These are phyloP conservation scores for Tillandsia fasciculata DNA, from an alignment of 176 grass and related monocot genomes.

Conservation along the genomic window DNA sequence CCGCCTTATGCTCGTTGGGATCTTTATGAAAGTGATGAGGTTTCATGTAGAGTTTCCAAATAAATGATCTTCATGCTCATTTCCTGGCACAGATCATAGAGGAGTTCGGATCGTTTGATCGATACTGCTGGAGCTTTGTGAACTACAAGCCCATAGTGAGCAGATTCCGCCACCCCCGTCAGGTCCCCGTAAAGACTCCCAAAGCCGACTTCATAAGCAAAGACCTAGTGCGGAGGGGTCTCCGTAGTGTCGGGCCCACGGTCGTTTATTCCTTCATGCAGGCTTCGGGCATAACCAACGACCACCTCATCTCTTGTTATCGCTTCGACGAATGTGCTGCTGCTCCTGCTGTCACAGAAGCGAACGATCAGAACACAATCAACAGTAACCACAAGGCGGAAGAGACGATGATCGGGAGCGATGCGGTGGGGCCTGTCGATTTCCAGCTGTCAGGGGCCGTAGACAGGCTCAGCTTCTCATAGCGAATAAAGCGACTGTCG, in stretches of 20 bases:
- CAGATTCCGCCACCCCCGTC: conserved; percentile 74
- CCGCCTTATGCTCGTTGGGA: too few species aligned
- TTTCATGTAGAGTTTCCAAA: not conserved
- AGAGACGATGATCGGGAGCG: conserved; percentile 29
- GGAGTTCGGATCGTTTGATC: conserved; percentile 89
- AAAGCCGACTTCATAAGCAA: conserved; percentile 96
- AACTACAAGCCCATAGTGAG: conserved; percentile 74
- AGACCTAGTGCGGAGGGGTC: conserved; percentile 76
- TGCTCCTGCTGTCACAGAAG: conserved; percentile 13
- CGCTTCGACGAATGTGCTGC: conserved; percentile 55
- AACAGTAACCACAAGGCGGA: conserved; percentile 18
- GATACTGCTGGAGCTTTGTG: conserved; percentile 86
- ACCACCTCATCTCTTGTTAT: conserved; percentile 79
- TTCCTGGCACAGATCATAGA: conserved; percentile 37
- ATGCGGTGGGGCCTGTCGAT: conserved; percentile 24
- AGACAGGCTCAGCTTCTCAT: conserved; percentile 70
- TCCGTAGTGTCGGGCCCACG: conserved; percentile 75
- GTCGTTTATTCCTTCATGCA: conserved; percentile 97
- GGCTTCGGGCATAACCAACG: conserved; percentile 76
- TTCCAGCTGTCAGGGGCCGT: conserved; percentile 28
- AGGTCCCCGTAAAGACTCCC: conserved; percentile 77
- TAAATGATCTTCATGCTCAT: not conserved
- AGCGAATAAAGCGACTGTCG: conserved; percentile 19
- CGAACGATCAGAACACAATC: conserved; percentile 17
- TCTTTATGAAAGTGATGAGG: not conserved